Conservation (phyloP, 306 rosid species). For the Citrullus amarus region DNA sequence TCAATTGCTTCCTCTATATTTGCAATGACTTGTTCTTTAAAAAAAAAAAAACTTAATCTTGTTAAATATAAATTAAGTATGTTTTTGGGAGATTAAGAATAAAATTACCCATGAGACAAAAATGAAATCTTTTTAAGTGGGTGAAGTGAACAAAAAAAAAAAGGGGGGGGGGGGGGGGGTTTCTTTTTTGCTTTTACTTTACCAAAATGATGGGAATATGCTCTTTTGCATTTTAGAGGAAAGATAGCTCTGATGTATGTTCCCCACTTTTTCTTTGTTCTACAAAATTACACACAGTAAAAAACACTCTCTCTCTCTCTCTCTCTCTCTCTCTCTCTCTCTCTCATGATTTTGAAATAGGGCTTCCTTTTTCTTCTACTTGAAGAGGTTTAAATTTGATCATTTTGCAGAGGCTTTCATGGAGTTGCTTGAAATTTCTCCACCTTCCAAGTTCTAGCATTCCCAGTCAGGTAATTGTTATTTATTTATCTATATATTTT, state of each 20-base stretch:
- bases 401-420: background rate
- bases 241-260: background rate
- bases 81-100: background rate
- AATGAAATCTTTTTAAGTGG: too few relatives aligned
- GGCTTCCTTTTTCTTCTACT: background rate
- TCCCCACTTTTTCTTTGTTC: background rate
- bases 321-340: background rate
- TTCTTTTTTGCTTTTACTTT: background rate
- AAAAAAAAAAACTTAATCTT: too few relatives aligned
- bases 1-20: too few relatives aligned
- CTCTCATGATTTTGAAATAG: background rate
- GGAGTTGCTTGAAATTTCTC: background rate
- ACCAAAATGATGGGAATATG: slow-evolving; percentile 5
- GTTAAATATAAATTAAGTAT: background rate
- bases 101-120: too few relatives aligned
- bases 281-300: background rate
- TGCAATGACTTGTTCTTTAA: too few relatives aligned
- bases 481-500: too few relatives aligned
- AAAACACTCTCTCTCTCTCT: background rate
- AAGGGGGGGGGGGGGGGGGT: background rate
- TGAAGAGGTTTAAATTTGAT: background rate
- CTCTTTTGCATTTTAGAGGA: background rate
- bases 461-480: background rate
- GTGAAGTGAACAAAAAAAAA: background rate
- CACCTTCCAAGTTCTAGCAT: background rate